Percentiles rank a stretch among this genome's conserved stretches.
Conservation (phyloP, 768 basidiomycete species). For the Leccinum arenicola region DNA sequence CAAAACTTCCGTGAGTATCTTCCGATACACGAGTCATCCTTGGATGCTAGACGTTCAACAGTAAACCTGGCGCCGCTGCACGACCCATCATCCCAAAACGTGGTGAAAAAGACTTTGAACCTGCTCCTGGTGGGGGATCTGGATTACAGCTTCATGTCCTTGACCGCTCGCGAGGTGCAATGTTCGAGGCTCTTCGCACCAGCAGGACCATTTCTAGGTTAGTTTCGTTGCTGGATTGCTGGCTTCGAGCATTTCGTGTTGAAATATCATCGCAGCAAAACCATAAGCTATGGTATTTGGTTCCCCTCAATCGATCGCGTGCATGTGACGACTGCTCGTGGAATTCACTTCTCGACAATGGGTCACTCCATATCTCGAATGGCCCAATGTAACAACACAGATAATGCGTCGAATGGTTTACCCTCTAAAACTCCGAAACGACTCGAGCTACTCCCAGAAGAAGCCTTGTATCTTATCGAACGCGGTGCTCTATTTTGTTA, state of each 20-base stretch:
- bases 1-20: slow-evolving; percentile 59
- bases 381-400: slow-evolving; percentile 29
- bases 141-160: slow-evolving; percentile 80
- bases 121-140: slow-evolving; percentile 59
- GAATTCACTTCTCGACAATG: slow-evolving; percentile 79
- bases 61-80: slow-evolving; percentile 25
- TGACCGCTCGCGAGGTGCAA: slow-evolving; percentile 75
- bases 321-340: slow-evolving; percentile 69
- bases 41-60: slow-evolving; percentile 10
- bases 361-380: slow-evolving; percentile 72
- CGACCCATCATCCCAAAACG: slow-evolving; percentile 88
- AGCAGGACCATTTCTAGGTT: slow-evolving; percentile 77
- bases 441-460: slow-evolving; percentile 90
- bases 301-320: slow-evolving; percentile 60
- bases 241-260: background rate
- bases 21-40: slow-evolving; percentile 1
- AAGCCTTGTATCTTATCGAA: slow-evolving; percentile 91
- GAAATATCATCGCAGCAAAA: slow-evolving; percentile 48
- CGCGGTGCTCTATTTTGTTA: slow-evolving; percentile 86
- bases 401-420: background rate
- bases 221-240: slow-evolving; percentile 10
- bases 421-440: slow-evolving; percentile 52
- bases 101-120: slow-evolving; percentile 98
- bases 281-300: slow-evolving; percentile 81
- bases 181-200: slow-evolving; percentile 79